Conservation (phyloP, 768 basidiomycete species). For the Solioccasus polychromus region DNA sequence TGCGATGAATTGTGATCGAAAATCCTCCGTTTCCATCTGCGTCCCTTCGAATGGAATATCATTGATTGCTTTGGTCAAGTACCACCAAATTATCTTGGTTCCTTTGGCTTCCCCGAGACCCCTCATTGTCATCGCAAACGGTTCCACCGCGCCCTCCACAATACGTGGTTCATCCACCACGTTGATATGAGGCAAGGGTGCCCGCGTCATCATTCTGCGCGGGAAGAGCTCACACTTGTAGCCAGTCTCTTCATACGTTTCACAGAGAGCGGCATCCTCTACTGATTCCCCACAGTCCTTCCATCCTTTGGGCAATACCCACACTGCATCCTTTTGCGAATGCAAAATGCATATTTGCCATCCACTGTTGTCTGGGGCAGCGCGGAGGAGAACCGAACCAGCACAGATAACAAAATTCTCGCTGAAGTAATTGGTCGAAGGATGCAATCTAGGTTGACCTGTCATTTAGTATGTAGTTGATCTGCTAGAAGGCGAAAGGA, state of each 20-base stretch:
- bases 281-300: conserved; percentile 56
- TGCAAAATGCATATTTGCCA: conserved; percentile 19
- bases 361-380: background rate
- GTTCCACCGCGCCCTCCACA: conserved; percentile 27
- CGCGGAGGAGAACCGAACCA: conserved; percentile 19
- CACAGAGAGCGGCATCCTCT: conserved; percentile 50
- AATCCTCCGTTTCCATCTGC: conserved; percentile 43
- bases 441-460: background rate
- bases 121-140: conserved; percentile 35
- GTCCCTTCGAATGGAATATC: conserved; percentile 39
- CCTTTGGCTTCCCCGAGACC: conserved; percentile 22
- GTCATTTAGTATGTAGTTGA: background rate
- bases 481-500: background rate
- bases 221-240: conserved; percentile 52
- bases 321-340: conserved; percentile 11
- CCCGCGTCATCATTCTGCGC: conserved; percentile 51
- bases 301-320: conserved; percentile 58
- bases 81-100: conserved; percentile 55
- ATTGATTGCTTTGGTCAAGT: conserved; percentile 35
- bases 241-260: conserved; percentile 67
- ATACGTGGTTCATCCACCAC: conserved; percentile 26
- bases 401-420: conserved; percentile 20
- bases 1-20: conserved; percentile 37
- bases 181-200: conserved; percentile 45
- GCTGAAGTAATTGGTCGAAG: conserved; percentile 11